These are phyloP conservation scores for Macadamia integrifolia DNA, from an alignment of 164 flowering plant genomes.

Conservation along the genomic window DNA sequence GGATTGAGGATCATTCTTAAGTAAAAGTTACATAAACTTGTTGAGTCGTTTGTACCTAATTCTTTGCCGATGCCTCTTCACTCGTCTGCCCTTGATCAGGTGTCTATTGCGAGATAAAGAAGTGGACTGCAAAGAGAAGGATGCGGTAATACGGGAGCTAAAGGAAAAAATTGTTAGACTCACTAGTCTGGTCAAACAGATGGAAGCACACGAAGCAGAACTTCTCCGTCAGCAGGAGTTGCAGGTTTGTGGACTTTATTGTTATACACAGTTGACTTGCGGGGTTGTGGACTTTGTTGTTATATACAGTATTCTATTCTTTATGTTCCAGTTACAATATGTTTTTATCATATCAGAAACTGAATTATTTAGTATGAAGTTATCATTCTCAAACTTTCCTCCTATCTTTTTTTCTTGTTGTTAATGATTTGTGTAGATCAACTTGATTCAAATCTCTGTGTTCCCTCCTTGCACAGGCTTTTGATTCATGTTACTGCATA, in stretches of 20 bases:
- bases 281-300: slow-evolving; percentile 32
- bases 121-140: slow-evolving; percentile 74
- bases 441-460: no score
- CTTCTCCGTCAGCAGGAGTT: slow-evolving; percentile 39
- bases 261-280: slow-evolving; percentile 1
- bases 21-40: background rate
- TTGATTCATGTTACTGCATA: no score
- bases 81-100: slow-evolving; percentile 28
- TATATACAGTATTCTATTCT: background rate
- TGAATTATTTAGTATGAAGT: no score
- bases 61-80: background rate
- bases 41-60: background rate
- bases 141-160: slow-evolving; percentile 55
- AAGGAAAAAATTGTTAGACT: slow-evolving; percentile 72
- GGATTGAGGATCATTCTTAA: background rate
- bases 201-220: slow-evolving; percentile 60
- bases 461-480: no score
- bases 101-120: slow-evolving; percentile 75
- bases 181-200: slow-evolving; percentile 42
- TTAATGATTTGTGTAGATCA: no score
- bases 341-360: no score
- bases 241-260: slow-evolving; percentile 35
- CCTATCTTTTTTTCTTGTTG: no score
- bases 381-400: no score
- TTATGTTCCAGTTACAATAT: background rate